Evolutionary conservation across 345 rosid species (phyloP).

Genomic region (Luvunga scandens): DNA sequence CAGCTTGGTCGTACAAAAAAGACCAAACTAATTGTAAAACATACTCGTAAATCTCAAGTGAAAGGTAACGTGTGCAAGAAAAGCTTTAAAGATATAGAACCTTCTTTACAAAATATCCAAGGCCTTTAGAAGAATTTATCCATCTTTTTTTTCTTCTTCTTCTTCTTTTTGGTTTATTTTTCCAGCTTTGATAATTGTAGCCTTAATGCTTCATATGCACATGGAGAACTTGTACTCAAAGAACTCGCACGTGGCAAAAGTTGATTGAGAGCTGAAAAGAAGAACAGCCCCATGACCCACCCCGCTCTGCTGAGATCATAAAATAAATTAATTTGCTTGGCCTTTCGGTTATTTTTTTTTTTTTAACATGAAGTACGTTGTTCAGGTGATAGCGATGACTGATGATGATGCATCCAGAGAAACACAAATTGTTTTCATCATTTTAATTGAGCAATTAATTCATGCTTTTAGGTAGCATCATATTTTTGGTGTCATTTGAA

Average conservation of each 20-base stretch:
- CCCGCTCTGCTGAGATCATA: no score
- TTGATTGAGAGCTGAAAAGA: neutral
- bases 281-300: neutral
- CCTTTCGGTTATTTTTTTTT: neutral
- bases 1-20: neutral
- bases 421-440: neutral
- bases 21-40: neutral
- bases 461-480: neutral
- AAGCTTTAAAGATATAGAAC: no score
- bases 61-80: neutral
- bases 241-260: neutral
- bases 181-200: neutral
- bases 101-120: no score
- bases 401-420: neutral
- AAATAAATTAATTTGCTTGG: neutral
- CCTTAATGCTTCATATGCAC: neutral
- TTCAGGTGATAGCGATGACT: neutral
- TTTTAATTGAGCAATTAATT: neutral
- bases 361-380: neutral
- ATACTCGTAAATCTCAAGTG: neutral
- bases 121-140: no score
- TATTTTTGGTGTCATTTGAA: neutral
- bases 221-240: constrained; percentile 3
- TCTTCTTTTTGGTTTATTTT: neutral
- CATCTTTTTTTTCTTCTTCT: no score